phyloP scores from a whole-genome alignment of 2,329 filamentous ascomycete species.

The Chalaropsis thielavioides region DNA sequence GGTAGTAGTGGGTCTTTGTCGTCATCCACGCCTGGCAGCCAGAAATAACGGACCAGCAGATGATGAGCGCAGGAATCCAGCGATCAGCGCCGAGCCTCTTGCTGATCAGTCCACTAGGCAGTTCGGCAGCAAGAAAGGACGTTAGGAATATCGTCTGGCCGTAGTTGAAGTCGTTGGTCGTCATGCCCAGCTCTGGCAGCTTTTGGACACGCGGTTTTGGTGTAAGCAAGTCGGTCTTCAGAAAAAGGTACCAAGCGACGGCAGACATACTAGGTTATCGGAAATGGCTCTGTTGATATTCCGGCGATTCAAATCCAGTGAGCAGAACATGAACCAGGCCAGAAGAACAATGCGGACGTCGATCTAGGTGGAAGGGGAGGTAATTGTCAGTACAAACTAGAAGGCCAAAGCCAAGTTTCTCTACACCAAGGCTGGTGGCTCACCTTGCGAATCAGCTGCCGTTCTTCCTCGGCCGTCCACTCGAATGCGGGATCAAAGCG shows the following conservation, averaged over 20 bases:
- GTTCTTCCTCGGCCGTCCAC: conserved; percentile 36
- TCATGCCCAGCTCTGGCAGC: conserved; percentile 28
- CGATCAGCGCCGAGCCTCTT: conserved; percentile 36
- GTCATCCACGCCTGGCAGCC: conserved; percentile 28
- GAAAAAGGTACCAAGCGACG: not conserved
- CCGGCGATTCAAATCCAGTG: conserved; percentile 32
- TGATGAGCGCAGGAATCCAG: conserved; percentile 32
- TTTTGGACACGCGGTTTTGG: conserved; percentile 19
- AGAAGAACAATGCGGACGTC: conserved; percentile 18
- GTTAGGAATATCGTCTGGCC: conserved; percentile 32
- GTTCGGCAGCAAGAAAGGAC: conserved; percentile 33
- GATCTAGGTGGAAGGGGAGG: conserved; percentile 13
- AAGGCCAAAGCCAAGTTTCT: not conserved
- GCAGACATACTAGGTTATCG: conserved; percentile 26
- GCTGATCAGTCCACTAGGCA: conserved; percentile 35
- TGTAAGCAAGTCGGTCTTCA: conserved; percentile 12
- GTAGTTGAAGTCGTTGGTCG: conserved; percentile 33
- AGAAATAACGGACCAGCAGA: conserved; percentile 29
- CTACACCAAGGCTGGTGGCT: not conserved
- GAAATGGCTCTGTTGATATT: conserved; percentile 33
- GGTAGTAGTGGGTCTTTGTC: conserved; percentile 28
- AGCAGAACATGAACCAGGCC: conserved; percentile 35
- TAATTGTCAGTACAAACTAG: not conserved
- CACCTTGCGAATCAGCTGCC: conserved; percentile 28
- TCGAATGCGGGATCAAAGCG: conserved; percentile 35